Base-by-base conservation (phyloP, 805 yeast genomes). In the Candida koratica region DNA sequence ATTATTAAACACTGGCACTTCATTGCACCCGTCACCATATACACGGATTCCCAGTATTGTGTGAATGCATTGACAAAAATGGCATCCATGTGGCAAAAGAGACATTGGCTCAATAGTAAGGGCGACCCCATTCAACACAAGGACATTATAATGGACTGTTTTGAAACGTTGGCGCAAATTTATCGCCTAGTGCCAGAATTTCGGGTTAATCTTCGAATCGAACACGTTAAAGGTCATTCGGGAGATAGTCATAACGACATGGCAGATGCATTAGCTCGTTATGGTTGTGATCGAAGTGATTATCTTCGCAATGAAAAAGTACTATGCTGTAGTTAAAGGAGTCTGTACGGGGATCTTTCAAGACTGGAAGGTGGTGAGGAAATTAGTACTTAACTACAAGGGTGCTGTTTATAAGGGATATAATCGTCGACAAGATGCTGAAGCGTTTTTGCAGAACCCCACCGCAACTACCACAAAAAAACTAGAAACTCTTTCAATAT, bases 251-350 rank as follows among this genome's bases (percentile, higher is more conserved):
- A 95, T 0, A 89, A 88, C 51, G 87, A 79, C 42, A 64, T 53
- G 50, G 96, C 96, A 0, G 96, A 88, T 53, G 51, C 51, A 32
- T 61, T 88, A 32, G 96, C 96, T 2, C 79, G 71, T 36, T 35
- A 46, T 12, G 93, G 84, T 8, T 81, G 80, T n/a, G 39, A 36
- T 36, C 12, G 29, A n/a, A 20, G 23, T 20, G 23, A 10, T 7
- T 20, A 20, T 20, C 23, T 20, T 8, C 10, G 23, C 23, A 20
- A 20, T 7, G 10, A 10, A 20, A 20, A 20, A 52, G 9, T 60
- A 42, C 37, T 66, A 66, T 36, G 71, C 71, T 0, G 69, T 66
- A 9, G 68, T 67, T 11, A 52, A 45, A 16, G 71, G 71, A 14
- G 37, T 44, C 13, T 38, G 39, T 4, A 42, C 50, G 0, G 95